These are phyloP conservation scores for Ceratobasidium theobromae DNA, from an alignment of 1,284 basidiomycete species.

Conservation along the genomic window DNA sequence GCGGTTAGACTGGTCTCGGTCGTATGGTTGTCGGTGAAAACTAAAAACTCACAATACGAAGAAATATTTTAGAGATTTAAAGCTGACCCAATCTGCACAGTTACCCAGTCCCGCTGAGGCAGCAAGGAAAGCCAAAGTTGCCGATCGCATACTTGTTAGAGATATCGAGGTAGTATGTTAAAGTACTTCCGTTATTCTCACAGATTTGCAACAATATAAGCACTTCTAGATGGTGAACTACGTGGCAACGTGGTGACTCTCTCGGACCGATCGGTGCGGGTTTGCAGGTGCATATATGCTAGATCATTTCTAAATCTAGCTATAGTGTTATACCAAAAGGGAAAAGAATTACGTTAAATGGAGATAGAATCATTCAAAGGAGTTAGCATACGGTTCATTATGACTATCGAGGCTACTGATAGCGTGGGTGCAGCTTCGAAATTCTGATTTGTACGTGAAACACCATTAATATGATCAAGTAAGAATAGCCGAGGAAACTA, in stretches of 20 bases:
- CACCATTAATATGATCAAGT: too few species aligned
- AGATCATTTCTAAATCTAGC: not conserved
- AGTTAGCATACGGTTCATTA: too few species aligned
- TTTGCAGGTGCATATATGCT: too few species aligned
- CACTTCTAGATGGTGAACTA: not conserved
- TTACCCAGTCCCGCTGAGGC: not conserved
- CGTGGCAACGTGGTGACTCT: not conserved
- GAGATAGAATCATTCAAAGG: too few species aligned
- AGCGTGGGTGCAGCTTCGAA: too few species aligned
- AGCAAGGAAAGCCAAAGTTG: not conserved
- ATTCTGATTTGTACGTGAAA: too few species aligned
- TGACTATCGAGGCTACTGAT: too few species aligned
- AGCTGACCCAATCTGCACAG: constrained; percentile 3
- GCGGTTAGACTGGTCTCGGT: not conserved
- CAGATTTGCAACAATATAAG: not conserved
- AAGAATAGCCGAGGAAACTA: too few species aligned
- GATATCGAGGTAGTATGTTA: not conserved
- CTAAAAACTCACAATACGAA: constrained; percentile 15
- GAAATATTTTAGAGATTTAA: not conserved
- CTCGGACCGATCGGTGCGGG: not conserved
- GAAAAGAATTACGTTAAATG: not conserved
- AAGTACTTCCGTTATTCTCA: not conserved
- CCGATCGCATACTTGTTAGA: not conserved
- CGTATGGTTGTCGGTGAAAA: not conserved
- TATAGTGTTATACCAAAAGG: not conserved